Evolutionary conservation across 345 rosid species (phyloP), one percentile per base, ranked within the genome.

Genomic region (Capsella bursapastoris): DNA sequence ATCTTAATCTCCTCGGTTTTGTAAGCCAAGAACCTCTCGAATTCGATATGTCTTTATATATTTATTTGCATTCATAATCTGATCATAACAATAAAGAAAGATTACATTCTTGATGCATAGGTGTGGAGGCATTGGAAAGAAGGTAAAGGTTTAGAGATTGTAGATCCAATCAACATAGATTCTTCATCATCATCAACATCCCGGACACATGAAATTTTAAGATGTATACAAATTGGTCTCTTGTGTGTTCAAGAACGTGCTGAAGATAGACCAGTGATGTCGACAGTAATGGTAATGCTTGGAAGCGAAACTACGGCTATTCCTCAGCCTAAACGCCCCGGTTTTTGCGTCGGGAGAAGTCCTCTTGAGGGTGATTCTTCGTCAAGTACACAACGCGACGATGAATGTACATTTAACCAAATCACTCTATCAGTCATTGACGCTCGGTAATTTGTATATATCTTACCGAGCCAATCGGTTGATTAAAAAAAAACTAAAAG

Each of bases 151-250:
- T 44, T 86, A 81, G 91, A 92, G 68, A 53, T 90, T 8, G 78
- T 92, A 72, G 96, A 92, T 81, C 76, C 86, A 12, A 13, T 8
- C 49, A 53, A 38, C 27, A 84, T 83, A 3, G 73, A 70, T 40
- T 43, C 83, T 37, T 84, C 68, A 32, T 70, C 80, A 4, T 70
- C 80, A 4, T 35, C 59, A n/a, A 37, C 57, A 10, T 47, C 48
- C 5, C 56, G 4, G 6, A 38, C 71, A 37, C 31, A 75, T 15
- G 90, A 90, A 83, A 88, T 85, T 0, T 10, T 86, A 45, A 83
- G 91, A 78, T 91, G 97, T 76, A 71, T 88, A 41, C 89, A 91
- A 12, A 88, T 91, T 2, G 97, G 96, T 6, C 88, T 91, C 3
- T 73, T 91, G 52, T 89, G 97, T 38, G 93, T 91, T 34, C 90